Evolutionary conservation across 2,329 filamentous ascomycete genomes (phyloP).

Genomic region (Ilyonectria sp.): DNA sequence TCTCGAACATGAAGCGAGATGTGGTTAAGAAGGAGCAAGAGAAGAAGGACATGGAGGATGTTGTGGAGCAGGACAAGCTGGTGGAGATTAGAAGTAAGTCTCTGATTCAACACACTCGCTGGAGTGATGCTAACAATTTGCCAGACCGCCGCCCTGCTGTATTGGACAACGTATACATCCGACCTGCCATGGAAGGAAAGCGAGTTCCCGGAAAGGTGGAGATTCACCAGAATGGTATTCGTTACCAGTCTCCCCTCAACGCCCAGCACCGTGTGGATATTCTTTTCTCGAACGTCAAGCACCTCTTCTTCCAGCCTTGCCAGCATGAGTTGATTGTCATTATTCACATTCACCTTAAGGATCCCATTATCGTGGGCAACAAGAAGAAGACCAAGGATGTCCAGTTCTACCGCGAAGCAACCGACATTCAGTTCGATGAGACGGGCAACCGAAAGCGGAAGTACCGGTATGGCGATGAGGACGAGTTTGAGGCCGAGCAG

Average conservation of each 20-base stretch:
- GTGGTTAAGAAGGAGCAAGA: conserved; percentile 94
- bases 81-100: conserved; percentile 89
- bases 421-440: conserved; percentile 98
- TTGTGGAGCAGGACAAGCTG: conserved; percentile 98
- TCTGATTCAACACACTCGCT: background rate
- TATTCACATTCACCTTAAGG: conserved; percentile 97
- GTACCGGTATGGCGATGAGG: conserved; percentile 97
- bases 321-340: conserved; percentile 97
- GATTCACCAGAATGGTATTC: conserved; percentile 98
- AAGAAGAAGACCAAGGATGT: conserved; percentile 98
- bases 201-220: conserved; percentile 96
- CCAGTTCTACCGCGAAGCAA: conserved; percentile 97
- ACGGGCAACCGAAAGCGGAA: conserved; percentile 98
- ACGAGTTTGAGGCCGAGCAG: conserved; percentile 98
- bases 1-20: conserved; percentile 96
- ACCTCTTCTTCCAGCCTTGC: conserved; percentile 98
- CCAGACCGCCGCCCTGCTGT: conserved; percentile 89
- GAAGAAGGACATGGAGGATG: conserved; percentile 99
- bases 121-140: conserved; percentile 56
- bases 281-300: conserved; percentile 97
- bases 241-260: conserved; percentile 87
- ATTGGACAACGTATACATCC: conserved; percentile 94
- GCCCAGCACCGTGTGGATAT: conserved; percentile 90
- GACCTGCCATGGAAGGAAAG: conserved; percentile 96
- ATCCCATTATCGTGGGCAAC: conserved; percentile 97